phyloP scores from a whole-genome alignment of 2,329 filamentous ascomycete genomes.

The Diaporthe helianthi region DNA sequence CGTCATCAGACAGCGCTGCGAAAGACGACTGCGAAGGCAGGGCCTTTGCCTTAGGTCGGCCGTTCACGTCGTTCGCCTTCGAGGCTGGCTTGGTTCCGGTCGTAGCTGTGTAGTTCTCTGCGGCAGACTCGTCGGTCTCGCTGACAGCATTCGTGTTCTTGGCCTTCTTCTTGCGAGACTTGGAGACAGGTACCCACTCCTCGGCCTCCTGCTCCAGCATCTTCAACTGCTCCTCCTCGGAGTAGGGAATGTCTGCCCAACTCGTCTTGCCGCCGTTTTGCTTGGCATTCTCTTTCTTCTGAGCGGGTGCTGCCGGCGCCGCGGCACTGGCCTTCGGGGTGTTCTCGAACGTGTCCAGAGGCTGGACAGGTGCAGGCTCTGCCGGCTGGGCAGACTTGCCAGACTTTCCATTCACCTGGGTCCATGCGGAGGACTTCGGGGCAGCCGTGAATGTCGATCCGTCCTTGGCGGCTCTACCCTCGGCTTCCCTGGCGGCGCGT shows the following conservation, averaged over 20 bases:
- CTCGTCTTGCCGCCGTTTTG: slow-evolving; percentile 47
- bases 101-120: slow-evolving; percentile 35
- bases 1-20: slow-evolving; percentile 55
- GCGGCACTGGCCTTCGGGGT: slow-evolving; percentile 45
- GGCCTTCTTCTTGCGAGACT: slow-evolving; percentile 52
- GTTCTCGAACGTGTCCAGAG: slow-evolving; percentile 65
- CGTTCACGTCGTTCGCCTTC: slow-evolving; percentile 41
- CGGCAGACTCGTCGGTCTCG: slow-evolving; percentile 38
- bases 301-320: slow-evolving; percentile 44
- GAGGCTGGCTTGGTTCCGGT: slow-evolving; percentile 35
- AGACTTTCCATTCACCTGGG: slow-evolving; percentile 52
- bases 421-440: slow-evolving; percentile 50
- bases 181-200: slow-evolving; percentile 65
- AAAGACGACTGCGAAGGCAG: slow-evolving; percentile 54
- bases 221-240: slow-evolving; percentile 69
- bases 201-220: slow-evolving; percentile 61
- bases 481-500: slow-evolving; percentile 79
- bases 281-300: slow-evolving; percentile 45
- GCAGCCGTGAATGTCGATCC: slow-evolving; percentile 67
- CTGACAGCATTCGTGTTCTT: slow-evolving; percentile 46
- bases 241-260: slow-evolving; percentile 61
- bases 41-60: slow-evolving; percentile 41
- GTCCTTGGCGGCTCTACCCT: slow-evolving; percentile 84
- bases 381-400: slow-evolving; percentile 51
- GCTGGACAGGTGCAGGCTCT: slow-evolving; percentile 50